Base-by-base conservation (phyloP, 2,329 filamentous ascomycete species). In the Zasmidium angulare region DNA sequence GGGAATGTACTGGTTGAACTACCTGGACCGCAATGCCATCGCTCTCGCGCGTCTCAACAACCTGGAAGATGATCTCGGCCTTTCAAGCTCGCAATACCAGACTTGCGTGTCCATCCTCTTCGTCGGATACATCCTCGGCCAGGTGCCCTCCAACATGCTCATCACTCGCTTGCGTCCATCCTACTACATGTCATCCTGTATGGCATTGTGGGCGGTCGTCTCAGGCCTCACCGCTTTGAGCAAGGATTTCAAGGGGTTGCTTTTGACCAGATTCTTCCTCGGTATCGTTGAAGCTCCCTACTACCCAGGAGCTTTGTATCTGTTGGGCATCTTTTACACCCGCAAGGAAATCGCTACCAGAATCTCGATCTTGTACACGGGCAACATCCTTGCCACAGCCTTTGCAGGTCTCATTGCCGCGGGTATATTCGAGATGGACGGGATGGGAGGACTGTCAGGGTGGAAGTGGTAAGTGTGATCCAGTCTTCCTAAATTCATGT, bases 261-360 rank as follows among this genome's bases (percentile, higher is more conserved):
- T 71, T 2, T 56, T 68, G 14, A 66, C 66, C 29, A 46, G 63
- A 46, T 59, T 65, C 17, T 53, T 63, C 49, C 52, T 64, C 9
- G 62, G 62, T 12, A 21, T 58, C 20, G 50, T 65, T 14, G 63
- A 65, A 26, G 55, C 55, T 3, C 26, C 46, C 23, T 67, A 65
- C 53, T 61, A 66, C 31, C 60, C 63, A 68, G n/a, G 75, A 78
- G 59, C 75, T 66, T 48, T 62, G 2, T 90, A 90, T 66, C 60
- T 80, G 26, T 79, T 92, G 19, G 90, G 89, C 0, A 82, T 90
- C 63, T 91, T 90, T 78, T 92, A 91, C 75, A 88, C 84, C 50
- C 88, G 87, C 68, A 81, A 82, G 36, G 88, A 92, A 73, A 81
- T 91, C 1, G 88, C 87, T 2, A 75, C 90, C 43, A 84, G 89